Evolutionary conservation across 176 grass and related monocot species (phyloP), one percentile per base, ranked within the genome.

Genomic region (Zoysia pacifica): DNA sequence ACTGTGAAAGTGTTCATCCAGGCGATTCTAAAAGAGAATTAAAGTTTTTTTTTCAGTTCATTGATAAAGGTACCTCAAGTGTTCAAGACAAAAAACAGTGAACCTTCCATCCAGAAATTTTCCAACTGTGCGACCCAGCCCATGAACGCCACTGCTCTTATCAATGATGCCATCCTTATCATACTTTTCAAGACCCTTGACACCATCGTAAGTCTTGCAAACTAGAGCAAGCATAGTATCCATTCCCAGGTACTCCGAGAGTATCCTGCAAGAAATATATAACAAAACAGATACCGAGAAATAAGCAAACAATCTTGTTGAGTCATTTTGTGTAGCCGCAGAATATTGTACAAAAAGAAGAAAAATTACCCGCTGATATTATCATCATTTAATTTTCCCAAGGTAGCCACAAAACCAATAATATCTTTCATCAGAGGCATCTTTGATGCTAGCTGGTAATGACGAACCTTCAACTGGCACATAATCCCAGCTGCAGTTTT

Each of bases 191-290:
- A 97, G 81, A 75, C 48, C 76, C 73, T 83, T 90, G 78, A 90
- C 72, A 65, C 94, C 77, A 76, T 94, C 82, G 76, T 80, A 88
- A 76, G 89, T 97, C 76, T 91, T 97, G 87, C 94, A 97, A 78
- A 97, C 85, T 12, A 97, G 79, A 81, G 70, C 91, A 81, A 94
- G 87, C 94, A 97, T 91, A 86, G 79, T 92, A 74, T 97, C 94
- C 46, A 84, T 64, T 83, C 91, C 94, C 63, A 94, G 69, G 86
- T 88, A 97, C 77, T 97, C 94, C 8, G 94, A 79, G 56, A 94
- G 87, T 74, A 94, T 2, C 72, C 94, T 97, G 74, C 56, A 85
- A 78, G 14, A 89, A 92, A 80, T 52, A 65, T 45, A 65, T 50
- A 81, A 73, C 37, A 65, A 67, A 16, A 70, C 74, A 55, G 9